Evolutionary conservation across 2,329 filamentous ascomycete genomes (phyloP), one percentile per base, ranked within the genome.

Genomic region (Magnaporthiopsis poae): DNA sequence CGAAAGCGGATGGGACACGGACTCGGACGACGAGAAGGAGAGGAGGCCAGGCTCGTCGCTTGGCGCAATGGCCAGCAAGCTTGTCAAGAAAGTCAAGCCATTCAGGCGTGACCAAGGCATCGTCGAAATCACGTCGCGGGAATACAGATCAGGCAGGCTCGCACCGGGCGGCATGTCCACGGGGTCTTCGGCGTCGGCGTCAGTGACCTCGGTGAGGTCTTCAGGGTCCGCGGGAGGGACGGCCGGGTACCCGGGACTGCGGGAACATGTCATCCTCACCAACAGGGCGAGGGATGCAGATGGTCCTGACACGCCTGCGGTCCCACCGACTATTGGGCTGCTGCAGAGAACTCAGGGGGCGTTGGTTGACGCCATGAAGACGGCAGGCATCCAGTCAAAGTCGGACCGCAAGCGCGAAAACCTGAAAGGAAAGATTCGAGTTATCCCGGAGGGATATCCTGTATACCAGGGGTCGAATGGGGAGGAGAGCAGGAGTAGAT

Each of bases 1-100:
- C 31, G 63, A 63, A 33, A 73, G 71, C 65, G 65, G 65, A 1
- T 72, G 71, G 46, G 71, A 73, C 12, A n/a, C 64, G 25, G 64
- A 65, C 18, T 36, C 59, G 33, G 66, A 69, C 11, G 69, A 70
- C 61, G 68, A 69, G 33, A 65, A 65, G 36, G 68, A 68, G 31
- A 56, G 18, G 46, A 56, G 21, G n/a, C 46, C 11, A 11, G 46
- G 46, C 7, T 56, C 46, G 11, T n/a, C 46, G 8, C 46, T 68
- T 60, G 60, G 65, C 56, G n/a, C 65, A 59, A 21, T 66, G 61
- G 25, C 29, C 60, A 36, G 18, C 46, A 56, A 25, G 21, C 36
- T 67, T 29, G 60, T 13, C 35, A 66, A 62, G 25, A 59, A 66
- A 31, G 61, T 68, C 66, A 62, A 64, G 66, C 13, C 27, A 46